phyloP scores from a whole-genome alignment of 768 basidiomycete genomes.

The Termitomyces sp. region DNA sequence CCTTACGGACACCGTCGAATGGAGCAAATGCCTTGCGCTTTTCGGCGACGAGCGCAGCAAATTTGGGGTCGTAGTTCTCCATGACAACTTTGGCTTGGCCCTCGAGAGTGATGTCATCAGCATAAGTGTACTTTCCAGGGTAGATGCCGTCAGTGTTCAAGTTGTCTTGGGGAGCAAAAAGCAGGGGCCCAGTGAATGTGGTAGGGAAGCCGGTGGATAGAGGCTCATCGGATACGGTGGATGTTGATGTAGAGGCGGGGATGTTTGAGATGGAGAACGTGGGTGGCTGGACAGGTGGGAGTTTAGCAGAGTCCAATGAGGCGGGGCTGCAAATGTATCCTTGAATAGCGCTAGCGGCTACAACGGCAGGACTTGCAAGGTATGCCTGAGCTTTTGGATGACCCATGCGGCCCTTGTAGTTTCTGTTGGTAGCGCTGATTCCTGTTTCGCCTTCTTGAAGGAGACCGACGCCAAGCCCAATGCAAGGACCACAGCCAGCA shows the following conservation, averaged over 20 bases:
- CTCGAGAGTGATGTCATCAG: slow-evolving; percentile 95
- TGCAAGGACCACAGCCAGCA: slow-evolving; percentile 96
- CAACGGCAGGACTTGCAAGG: slow-evolving; percentile 93
- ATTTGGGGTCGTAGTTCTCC: slow-evolving; percentile 96
- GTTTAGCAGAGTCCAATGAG: slow-evolving; percentile 44
- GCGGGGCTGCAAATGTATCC: slow-evolving; percentile 87
- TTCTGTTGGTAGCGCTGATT: slow-evolving; percentile 97
- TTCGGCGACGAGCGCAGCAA: slow-evolving; percentile 64
- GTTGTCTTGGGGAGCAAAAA: slow-evolving; percentile 96
- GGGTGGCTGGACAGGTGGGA: slow-evolving; percentile 49
- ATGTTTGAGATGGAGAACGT: slow-evolving; percentile 47
- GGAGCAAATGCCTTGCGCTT: slow-evolving; percentile 27
- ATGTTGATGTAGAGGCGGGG: slow-evolving; percentile 20
- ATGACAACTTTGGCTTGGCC: slow-evolving; percentile 95
- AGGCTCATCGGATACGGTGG: slow-evolving; percentile 43
- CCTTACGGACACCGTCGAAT: slow-evolving; percentile 24
- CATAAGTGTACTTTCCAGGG: slow-evolving; percentile 98
- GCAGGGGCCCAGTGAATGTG: slow-evolving; percentile 74
- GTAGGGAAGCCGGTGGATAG: slow-evolving; percentile 81
- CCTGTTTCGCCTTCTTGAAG: slow-evolving; percentile 93
- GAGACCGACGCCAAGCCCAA: slow-evolving; percentile 89
- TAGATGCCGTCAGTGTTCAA: slow-evolving; percentile 98
- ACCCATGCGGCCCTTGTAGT: slow-evolving; percentile 99
- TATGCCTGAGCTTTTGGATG: slow-evolving; percentile 93
- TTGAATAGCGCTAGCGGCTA: slow-evolving; percentile 90